phyloP scores from a whole-genome alignment of 2,329 filamentous ascomycete species.

The Raffaelea ambrosiae region DNA sequence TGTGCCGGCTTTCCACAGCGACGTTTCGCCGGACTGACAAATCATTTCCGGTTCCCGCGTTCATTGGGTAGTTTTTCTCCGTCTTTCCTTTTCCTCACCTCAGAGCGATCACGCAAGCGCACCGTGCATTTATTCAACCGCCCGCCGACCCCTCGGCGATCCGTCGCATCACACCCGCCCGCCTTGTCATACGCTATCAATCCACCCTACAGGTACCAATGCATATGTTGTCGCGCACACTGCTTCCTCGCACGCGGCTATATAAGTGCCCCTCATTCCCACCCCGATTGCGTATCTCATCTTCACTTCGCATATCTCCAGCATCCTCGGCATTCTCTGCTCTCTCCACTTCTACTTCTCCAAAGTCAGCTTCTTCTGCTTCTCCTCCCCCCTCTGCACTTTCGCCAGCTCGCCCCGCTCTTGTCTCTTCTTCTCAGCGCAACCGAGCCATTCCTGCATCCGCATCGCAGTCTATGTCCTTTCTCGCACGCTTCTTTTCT shows the following conservation, averaged over 20 bases:
- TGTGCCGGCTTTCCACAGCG: too few species aligned
- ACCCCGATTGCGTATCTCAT: neutral
- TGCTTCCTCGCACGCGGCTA: neutral
- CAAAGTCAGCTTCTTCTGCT: neutral
- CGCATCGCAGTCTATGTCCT: slow-evolving; percentile 40
- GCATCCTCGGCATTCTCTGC: too few species aligned
- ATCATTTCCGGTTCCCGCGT: too few species aligned
- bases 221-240: neutral
- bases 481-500: slow-evolving; percentile 66
- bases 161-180: neutral
- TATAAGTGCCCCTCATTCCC: neutral
- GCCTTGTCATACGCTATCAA: neutral
- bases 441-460: slow-evolving; percentile 10
- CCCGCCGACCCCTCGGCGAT: neutral
- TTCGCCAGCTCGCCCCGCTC: neutral
- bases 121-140: neutral
- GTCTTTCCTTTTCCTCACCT: neutral
- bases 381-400: neutral
- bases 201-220: neutral
- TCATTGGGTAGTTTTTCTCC: too few species aligned
- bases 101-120: neutral
- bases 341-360: too few species aligned
- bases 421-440: slow-evolving; percentile 10
- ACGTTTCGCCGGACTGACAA: too few species aligned
- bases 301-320: neutral